Evolutionary conservation across 352 stramenopile genomes (phyloP), one percentile per base, ranked within the genome.

Genomic region (Lagenidium giganteum): DNA sequence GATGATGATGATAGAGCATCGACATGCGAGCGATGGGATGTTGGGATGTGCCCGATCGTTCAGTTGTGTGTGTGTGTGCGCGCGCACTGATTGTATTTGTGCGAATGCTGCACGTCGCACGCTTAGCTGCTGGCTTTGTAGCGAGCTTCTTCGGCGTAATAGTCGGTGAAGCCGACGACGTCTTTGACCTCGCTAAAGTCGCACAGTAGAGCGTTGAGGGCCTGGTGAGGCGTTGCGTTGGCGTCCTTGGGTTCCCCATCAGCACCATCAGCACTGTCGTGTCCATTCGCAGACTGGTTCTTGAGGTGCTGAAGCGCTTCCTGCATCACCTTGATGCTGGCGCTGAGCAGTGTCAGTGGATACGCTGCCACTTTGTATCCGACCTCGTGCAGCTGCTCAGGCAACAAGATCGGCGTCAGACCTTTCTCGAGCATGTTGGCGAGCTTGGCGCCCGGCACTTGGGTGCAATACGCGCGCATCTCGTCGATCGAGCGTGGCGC

Each of bases 381-480:
- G 50, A 98, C 95, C 45, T 79, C 42, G 37, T 83, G 65, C n/a
- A 98, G 68, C 49, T 96, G 54, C 45, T 71, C 54, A 1, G 91
- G 78, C 26, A 84, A 58, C 25, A 98, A 54, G 11, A 98, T 81
- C 5, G 93, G 95, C n/a, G 92, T 98, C 35, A 88, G 75, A 5
- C 95, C 95, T 17, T 88, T 89, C 64, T 98, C 91, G 22, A 98
- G 73, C 93, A 97, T 96, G 55, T 97, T 98, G 27, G 89, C 89
- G 35, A 98, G 72, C 68, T 98, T 98, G 7, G 85, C 67, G 22
- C 94, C 94, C 0, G 77, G 68, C 4, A 98, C 93, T 29, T 85
- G 51, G 21, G 59, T 47, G 57, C 94, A 98, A 55, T 96, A 98
- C 33, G 72, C 65, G 46, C 80, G 34, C 90, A 98, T 97, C 66